Evolutionary conservation across 176 grass and related monocot species (phyloP).

Genomic region (Oryza officinalis): DNA sequence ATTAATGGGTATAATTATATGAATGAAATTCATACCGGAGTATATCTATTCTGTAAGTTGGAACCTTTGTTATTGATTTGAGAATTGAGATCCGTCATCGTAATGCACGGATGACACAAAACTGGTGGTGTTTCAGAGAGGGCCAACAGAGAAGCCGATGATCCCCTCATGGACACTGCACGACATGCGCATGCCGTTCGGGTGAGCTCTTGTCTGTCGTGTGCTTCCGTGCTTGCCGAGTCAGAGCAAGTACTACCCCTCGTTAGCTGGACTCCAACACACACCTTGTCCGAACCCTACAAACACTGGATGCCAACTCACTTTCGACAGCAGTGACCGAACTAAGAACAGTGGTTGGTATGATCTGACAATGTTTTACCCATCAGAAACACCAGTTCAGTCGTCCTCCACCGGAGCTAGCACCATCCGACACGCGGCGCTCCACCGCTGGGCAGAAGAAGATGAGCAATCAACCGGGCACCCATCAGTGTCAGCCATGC

Average conservation of each 20-base stretch:
- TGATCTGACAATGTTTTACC: not conserved
- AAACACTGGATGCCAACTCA: conserved; percentile 30
- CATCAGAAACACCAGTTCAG: not conserved
- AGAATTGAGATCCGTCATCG: too few species aligned
- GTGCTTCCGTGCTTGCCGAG: not conserved
- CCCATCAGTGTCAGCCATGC: conserved; percentile 6
- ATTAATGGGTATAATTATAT: too few species aligned
- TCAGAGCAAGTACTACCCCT: not conserved
- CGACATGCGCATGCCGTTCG: not conserved
- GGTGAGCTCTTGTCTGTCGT: not conserved
- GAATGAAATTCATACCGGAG: too few species aligned
- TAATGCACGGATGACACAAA: too few species aligned
- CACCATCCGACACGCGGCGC: conserved; percentile 3
- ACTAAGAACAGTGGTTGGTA: not conserved
- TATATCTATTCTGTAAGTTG: too few species aligned
- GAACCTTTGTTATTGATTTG: too few species aligned
- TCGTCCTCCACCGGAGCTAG: not conserved
- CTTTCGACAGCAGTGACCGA: conserved; percentile 18
- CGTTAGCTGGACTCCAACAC: conserved; percentile 38
- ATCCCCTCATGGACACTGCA: not conserved
- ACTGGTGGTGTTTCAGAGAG: not conserved
- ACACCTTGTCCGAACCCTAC: not conserved
- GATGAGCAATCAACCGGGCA: too few species aligned
- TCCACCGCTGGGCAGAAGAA: not conserved
- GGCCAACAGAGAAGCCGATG: not conserved